Conservation (phyloP, 768 basidiomycete species). For the Kwoniella europaea region DNA sequence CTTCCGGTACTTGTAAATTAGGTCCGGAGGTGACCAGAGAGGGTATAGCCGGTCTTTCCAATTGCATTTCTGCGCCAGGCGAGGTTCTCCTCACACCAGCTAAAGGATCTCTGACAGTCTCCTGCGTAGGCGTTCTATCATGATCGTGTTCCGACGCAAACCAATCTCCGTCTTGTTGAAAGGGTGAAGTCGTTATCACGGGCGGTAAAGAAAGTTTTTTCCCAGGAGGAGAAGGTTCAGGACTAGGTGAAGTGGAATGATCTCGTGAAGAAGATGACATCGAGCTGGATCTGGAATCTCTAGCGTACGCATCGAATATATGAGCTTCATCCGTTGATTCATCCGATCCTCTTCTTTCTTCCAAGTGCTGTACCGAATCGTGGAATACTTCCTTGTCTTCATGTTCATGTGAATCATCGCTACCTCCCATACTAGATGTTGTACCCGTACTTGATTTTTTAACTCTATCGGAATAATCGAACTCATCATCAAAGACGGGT, state of each 20-base stretch:
- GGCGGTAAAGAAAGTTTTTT: slow-evolving; percentile 34
- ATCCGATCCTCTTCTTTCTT: slow-evolving; percentile 59
- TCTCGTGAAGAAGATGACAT: slow-evolving; percentile 38
- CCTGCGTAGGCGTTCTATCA: slow-evolving; percentile 52
- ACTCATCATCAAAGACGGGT: slow-evolving; percentile 38
- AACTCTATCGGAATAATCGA: slow-evolving; percentile 27
- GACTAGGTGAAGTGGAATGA: slow-evolving; percentile 36
- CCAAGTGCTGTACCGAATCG: slow-evolving; percentile 52
- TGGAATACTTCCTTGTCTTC: slow-evolving; percentile 59
- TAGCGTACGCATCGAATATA: slow-evolving; percentile 82
- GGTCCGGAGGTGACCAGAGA: slow-evolving; percentile 21
- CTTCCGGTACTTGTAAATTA: slow-evolving; percentile 31
- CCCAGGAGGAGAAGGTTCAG: slow-evolving; percentile 39
- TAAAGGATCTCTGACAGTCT: slow-evolving; percentile 37
- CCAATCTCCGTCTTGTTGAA: slow-evolving; percentile 33
- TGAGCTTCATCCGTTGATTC: slow-evolving; percentile 75
- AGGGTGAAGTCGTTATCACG: slow-evolving; percentile 20
- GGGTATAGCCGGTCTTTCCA: slow-evolving; percentile 29
- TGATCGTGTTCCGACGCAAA: slow-evolving; percentile 28
- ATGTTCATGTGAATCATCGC: slow-evolving; percentile 62
- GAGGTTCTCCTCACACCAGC: slow-evolving; percentile 31
- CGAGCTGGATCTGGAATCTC: slow-evolving; percentile 38
- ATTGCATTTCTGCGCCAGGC: slow-evolving; percentile 25
- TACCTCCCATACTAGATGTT: slow-evolving; percentile 28
- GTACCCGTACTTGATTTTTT: slow-evolving; percentile 18